Base-by-base conservation (phyloP, 345 rosid species). In the Euphorbia pulcherrima region DNA sequence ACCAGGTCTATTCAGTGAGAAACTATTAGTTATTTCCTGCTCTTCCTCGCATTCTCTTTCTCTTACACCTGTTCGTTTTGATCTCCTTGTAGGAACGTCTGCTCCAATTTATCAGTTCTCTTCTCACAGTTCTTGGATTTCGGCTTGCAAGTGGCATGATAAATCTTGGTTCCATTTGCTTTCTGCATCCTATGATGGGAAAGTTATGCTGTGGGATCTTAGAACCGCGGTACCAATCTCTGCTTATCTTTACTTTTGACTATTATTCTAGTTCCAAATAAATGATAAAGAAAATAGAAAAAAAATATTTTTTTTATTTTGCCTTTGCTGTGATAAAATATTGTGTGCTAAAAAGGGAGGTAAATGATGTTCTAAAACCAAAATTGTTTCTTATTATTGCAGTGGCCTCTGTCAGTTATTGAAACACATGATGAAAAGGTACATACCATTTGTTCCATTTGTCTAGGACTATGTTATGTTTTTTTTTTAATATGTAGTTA, bases 141-240 rank as follows among this genome's bases (percentile, higher is more conserved):
- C 97, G 0, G 82, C 96, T 27, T 90, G 96, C 90, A 92, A 90
- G 80, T 95, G 99, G 97, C 97, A 92, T 71, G 51, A 70, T n/a
- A 74, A 78, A 71, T 90, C 99, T 5, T 83, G 83, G 85, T 83
- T 84, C 76, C 99, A 95, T 78, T 82, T 92, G 60, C 87, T 95
- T 48, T 83, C 99, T 14, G 88, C 97, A 55, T 92, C 96, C n/a
- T 90, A 89, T 74, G 99, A 95, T 68, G 99, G 99, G 77, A 92
- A 92, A 86, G 84, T 95, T 68, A 95, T 92, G 97, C 75, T 92
- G 65, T 95, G 99, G 99, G 99, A 92, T 86, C 83, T 92, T n/a
- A 90, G 99, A 81, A 95, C 99, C 48, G 97, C 97, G 80, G 99
- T 95, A 88, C 57, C 52, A 47, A 75, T 24, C 41, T 57, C 62